A percentile compares a stretch with the other conserved stretches of the same genome.
Evolutionary conservation across 371 early-diverging fungal species (phyloP).

Genomic region (Fennellomyces sp.): DNA sequence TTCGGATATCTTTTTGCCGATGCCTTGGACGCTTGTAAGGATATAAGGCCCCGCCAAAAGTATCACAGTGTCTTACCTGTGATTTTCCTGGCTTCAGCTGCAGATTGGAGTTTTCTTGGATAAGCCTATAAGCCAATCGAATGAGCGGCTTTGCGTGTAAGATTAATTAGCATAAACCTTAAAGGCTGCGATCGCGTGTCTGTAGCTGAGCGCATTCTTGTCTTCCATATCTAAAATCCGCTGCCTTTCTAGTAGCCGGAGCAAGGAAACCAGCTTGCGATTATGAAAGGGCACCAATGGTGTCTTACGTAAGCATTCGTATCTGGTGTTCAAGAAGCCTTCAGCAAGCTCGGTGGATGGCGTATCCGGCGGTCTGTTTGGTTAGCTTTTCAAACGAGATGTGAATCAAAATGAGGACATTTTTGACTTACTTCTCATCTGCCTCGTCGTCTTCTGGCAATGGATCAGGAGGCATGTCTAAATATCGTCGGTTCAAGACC

Average conservation of each 20-base stretch:
- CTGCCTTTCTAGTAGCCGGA: constrained; percentile 40
- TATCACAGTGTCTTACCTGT: constrained; percentile 23
- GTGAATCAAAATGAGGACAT: not conserved
- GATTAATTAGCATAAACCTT: constrained; percentile 28
- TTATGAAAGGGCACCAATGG: constrained; percentile 41
- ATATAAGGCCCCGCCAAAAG: not conserved
- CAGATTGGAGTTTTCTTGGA: constrained; percentile 42
- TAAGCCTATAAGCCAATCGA: constrained; percentile 34
- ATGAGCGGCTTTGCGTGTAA: not conserved
- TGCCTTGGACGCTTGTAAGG: constrained; percentile 19
- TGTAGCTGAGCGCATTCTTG: constrained; percentile 46
- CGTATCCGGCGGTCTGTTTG: no score
- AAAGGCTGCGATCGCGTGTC: constrained; percentile 52
- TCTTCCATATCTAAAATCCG: constrained; percentile 38
- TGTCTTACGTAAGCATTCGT: constrained; percentile 50
- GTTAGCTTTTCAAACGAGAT: no score
- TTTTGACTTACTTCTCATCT: not conserved
- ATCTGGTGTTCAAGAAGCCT: constrained; percentile 37
- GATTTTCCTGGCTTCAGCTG: constrained; percentile 47
- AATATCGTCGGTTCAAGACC: constrained; percentile 7
- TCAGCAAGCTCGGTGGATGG: constrained; percentile 31
- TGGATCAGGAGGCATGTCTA: constrained; percentile 3
- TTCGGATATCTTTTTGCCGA: constrained; percentile 49
- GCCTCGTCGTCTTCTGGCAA: constrained; percentile 1
- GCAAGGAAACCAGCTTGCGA: constrained; percentile 32